phyloP scores from a whole-genome alignment of 2,329 filamentous ascomycete genomes.

The Metarhizium guizhouense region DNA sequence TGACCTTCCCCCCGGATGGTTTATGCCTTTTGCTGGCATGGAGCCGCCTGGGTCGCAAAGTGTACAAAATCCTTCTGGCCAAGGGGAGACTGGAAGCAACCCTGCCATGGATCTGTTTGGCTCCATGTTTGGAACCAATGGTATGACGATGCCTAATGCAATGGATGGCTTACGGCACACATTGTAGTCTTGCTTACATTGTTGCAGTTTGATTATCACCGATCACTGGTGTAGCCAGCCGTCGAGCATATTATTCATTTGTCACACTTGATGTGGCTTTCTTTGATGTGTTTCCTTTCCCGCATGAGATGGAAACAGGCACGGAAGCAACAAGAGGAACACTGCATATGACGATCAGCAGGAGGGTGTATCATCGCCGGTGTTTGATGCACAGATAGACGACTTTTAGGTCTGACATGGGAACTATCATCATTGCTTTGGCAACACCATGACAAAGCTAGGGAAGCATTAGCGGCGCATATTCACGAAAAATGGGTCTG shows the following conservation, averaged over 20 bases:
- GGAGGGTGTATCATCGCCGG: too few relatives aligned
- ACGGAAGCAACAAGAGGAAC: too few relatives aligned
- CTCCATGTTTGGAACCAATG: conserved; percentile 34
- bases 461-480: background rate
- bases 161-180: conserved; percentile 23
- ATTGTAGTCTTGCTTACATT: conserved; percentile 12
- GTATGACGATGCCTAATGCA: conserved; percentile 27
- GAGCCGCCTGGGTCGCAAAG: conserved; percentile 58
- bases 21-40: conserved; percentile 90
- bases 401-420: too few relatives aligned
- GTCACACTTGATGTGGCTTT: background rate
- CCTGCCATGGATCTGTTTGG: conserved; percentile 35
- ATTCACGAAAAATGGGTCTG: background rate
- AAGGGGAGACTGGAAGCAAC: conserved; percentile 14
- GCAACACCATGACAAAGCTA: background rate
- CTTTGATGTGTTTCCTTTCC: background rate
- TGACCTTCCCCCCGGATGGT: conserved; percentile 66
- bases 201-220: background rate
- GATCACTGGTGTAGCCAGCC: background rate
- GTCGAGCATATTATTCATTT: too few relatives aligned
- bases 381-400: too few relatives aligned
- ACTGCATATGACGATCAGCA: too few relatives aligned
- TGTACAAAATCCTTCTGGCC: conserved; percentile 27
- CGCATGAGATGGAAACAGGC: background rate
- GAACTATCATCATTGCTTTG: too few relatives aligned